phyloP scores from a whole-genome alignment of 495 filamentous ascomycete species.

The Letharia columbiana region DNA sequence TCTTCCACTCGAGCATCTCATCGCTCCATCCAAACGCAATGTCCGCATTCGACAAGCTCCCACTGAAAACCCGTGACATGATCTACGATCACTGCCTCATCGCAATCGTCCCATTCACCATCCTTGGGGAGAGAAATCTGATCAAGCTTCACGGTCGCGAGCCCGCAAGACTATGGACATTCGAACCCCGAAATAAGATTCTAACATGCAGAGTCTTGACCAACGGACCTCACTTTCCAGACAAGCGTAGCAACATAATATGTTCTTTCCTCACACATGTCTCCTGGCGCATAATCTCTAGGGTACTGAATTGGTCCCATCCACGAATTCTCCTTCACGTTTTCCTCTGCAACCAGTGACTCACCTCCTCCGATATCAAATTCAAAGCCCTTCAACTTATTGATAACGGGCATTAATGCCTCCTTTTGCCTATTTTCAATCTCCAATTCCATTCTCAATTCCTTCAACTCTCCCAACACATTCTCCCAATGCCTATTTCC shows the following conservation, averaged over 20 bases:
- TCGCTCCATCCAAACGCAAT: too few species aligned
- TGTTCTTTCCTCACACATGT: background rate
- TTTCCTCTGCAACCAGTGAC: background rate
- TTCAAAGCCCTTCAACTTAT: background rate
- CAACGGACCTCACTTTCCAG: background rate
- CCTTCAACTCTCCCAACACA: constrained; percentile 1
- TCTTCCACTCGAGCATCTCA: too few species aligned
- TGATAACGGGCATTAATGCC: background rate
- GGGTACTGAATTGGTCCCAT: background rate
- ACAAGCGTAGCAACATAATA: background rate
- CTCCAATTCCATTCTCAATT: background rate
- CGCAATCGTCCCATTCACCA: too few species aligned
- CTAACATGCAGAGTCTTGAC: too few species aligned
- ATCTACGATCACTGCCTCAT: too few species aligned
- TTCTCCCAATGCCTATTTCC: background rate
- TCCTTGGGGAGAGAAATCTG: too few species aligned
- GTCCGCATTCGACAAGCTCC: too few species aligned
- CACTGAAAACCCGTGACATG: too few species aligned
- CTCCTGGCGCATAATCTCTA: too few species aligned
- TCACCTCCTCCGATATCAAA: background rate
- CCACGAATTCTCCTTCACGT: background rate
- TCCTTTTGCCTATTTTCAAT: background rate
- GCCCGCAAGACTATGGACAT: too few species aligned
- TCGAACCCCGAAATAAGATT: too few species aligned
- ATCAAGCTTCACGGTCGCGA: too few species aligned